Evolutionary conservation across 1,139 yeast genomes (phyloP).

Genomic region (Chernovozyma aurita): DNA sequence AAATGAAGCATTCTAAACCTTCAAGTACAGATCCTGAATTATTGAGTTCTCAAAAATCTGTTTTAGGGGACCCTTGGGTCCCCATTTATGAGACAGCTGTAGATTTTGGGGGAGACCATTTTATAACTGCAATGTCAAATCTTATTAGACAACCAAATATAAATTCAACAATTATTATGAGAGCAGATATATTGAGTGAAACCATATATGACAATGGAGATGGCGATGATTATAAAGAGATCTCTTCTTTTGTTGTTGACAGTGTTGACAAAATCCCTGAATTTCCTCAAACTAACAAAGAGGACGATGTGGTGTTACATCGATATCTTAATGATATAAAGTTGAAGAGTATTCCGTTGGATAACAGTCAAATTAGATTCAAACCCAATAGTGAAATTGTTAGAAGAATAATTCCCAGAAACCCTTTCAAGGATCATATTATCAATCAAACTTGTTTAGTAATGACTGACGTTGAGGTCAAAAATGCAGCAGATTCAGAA

Average conservation of each 20-base stretch:
- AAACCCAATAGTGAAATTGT: slow-evolving; percentile 52
- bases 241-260: slow-evolving; percentile 28
- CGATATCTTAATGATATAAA: slow-evolving; percentile 53
- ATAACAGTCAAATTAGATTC: slow-evolving; percentile 22
- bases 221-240: slow-evolving; percentile 27
- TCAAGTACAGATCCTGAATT: slow-evolving; percentile 5
- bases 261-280: slow-evolving; percentile 24
- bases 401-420: slow-evolving; percentile 81
- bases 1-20: slow-evolving; percentile 1
- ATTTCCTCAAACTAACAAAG: slow-evolving; percentile 14
- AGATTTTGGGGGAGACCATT: slow-evolving; percentile 49
- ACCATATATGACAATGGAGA: slow-evolving; percentile 35
- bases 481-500: slow-evolving; percentile 17
- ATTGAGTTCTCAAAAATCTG: slow-evolving; percentile 23
- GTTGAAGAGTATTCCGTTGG: slow-evolving; percentile 44
- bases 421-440: slow-evolving; percentile 78
- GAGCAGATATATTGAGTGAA: slow-evolving; percentile 79
- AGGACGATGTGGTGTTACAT: slow-evolving; percentile 34
- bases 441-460: slow-evolving; percentile 82
- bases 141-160: slow-evolving; percentile 83
- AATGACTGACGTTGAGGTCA: slow-evolving; percentile 15
- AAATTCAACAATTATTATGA: slow-evolving; percentile 82
- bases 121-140: slow-evolving; percentile 73
- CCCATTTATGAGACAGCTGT: slow-evolving; percentile 46
- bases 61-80: slow-evolving; percentile 65